Evolutionary conservation across 805 yeast species (phyloP).

Genomic region (Saccharomycopsis babjevae): DNA sequence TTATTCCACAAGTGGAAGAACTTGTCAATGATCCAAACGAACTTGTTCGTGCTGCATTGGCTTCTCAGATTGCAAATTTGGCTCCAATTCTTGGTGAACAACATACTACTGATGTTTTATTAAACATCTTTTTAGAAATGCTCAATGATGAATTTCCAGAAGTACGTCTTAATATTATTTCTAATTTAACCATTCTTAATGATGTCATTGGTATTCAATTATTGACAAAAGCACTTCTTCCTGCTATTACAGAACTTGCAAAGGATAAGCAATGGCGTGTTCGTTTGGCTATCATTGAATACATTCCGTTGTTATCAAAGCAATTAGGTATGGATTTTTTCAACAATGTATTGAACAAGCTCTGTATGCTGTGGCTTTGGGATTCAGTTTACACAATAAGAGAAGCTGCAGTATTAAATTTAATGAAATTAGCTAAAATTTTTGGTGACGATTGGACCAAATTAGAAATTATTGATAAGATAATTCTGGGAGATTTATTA

Average conservation of each 20-base stretch:
- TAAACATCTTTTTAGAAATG: constrained; percentile 89
- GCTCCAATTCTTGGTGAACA: constrained; percentile 83
- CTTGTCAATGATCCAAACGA: constrained; percentile 88
- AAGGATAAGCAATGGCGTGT: constrained; percentile 98
- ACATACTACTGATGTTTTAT: constrained; percentile 64
- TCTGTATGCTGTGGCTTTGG: constrained; percentile 98
- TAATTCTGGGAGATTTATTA: constrained; percentile 37
- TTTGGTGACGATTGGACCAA: constrained; percentile 95
- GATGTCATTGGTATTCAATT: constrained; percentile 89
- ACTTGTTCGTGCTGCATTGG: constrained; percentile 86
- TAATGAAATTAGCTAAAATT: constrained; percentile 68
- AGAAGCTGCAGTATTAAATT: constrained; percentile 86
- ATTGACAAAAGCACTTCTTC: constrained; percentile 77
- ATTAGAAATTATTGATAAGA: constrained; percentile 66
- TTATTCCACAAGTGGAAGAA: constrained; percentile 75
- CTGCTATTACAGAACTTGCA: constrained; percentile 93
- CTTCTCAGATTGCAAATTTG: constrained; percentile 75
- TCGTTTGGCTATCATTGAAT: constrained; percentile 90
- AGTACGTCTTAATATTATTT: constrained; percentile 87
- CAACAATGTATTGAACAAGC: constrained; percentile 79
- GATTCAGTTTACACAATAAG: constrained; percentile 94
- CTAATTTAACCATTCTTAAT: constrained; percentile 83
- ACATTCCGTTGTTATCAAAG: constrained; percentile 87
- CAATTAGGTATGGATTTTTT: constrained; percentile 91
- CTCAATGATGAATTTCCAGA: constrained; percentile 95